A percentile compares a stretch with the other conserved stretches of the same genome.
Evolutionary conservation across 78 protist species (phyloP).

Genomic region (Chrysochromulina parva): DNA sequence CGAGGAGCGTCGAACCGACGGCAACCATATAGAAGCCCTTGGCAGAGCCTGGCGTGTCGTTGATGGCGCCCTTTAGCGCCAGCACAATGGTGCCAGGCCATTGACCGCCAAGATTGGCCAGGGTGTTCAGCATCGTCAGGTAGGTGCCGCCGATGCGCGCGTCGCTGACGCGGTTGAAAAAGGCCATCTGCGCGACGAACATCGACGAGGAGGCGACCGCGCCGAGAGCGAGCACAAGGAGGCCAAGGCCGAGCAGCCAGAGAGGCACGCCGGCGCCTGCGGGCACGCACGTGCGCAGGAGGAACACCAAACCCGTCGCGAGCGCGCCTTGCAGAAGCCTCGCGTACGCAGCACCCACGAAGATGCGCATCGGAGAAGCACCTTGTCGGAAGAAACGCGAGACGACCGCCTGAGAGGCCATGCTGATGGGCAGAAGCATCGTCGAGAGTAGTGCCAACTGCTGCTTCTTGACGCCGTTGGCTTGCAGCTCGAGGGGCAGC

Average conservation of each 20-base stretch:
- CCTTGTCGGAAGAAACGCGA: no score
- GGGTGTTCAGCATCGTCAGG: constrained; percentile 45
- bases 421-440: neutral
- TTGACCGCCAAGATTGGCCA: constrained; percentile 21
- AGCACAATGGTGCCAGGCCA: constrained; percentile 3
- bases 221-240: neutral
- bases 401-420: neutral
- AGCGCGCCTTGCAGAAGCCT: no score
- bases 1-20: no score
- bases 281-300: neutral
- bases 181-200: constrained; percentile 53
- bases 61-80: neutral
- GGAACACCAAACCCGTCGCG: neutral
- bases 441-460: constrained; percentile 2
- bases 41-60: no score
- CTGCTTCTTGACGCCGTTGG: neutral
- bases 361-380: no score
- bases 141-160: constrained; percentile 14
- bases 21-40: no score
- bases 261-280: neutral
- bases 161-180: neutral
- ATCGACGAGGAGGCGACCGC: neutral
- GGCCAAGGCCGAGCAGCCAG: neutral
- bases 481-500: neutral
- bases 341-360: no score